Percentiles rank a stretch among this genome's conserved stretches.
Conservation (phyloP, 345 rosid genomes). For the Hypericum perforatum region DNA sequence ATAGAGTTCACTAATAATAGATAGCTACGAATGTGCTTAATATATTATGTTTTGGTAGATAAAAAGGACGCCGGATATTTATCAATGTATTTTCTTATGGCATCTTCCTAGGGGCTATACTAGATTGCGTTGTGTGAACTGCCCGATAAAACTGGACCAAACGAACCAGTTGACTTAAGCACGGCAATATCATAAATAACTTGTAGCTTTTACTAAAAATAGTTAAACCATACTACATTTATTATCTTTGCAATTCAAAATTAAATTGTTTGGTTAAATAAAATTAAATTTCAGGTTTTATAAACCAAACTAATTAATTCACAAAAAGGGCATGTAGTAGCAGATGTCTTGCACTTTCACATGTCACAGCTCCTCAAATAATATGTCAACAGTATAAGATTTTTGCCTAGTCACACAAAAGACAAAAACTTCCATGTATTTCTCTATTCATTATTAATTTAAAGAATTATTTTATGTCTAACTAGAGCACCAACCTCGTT, state of each 20-base stretch:
- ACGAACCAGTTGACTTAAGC: constrained; percentile 26
- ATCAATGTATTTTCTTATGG: constrained; percentile 13
- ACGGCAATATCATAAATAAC: neutral
- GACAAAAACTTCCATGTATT: neutral
- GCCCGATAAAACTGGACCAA: constrained; percentile 58
- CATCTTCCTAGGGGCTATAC: constrained; percentile 23
- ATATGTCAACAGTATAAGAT: too few species aligned
- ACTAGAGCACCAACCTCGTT: constrained; percentile 15
- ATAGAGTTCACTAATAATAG: too few species aligned
- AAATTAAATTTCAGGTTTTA: too few species aligned
- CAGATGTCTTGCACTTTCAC: neutral
- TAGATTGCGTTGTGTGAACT: constrained; percentile 44
- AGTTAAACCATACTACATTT: neutral
- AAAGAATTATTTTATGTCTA: neutral
- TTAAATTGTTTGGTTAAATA: too few species aligned
- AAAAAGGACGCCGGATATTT: too few species aligned
- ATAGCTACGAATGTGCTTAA: too few species aligned
- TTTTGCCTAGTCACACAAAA: too few species aligned
- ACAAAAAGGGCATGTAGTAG: too few species aligned
- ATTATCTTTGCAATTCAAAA: too few species aligned
- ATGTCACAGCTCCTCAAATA: neutral
- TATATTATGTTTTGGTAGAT: too few species aligned
- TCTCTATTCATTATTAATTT: neutral
- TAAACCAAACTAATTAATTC: too few species aligned
- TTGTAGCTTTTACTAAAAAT: neutral